These are phyloP conservation scores for Batrachochytrium dendrobatidis DNA, from an alignment of 371 early-diverging fungal species.

Conservation along the genomic window DNA sequence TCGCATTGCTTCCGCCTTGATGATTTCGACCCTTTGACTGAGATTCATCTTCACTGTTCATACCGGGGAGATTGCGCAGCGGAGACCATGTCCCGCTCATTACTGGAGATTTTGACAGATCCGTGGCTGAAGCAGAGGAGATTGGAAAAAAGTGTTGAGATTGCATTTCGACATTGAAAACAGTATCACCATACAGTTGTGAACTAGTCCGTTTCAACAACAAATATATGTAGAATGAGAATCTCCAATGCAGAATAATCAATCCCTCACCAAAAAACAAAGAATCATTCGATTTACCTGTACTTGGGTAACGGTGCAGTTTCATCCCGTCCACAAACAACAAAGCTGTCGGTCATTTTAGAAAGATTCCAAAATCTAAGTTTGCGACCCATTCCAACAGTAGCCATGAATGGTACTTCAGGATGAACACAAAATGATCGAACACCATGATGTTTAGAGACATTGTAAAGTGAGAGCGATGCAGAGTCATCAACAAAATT, in stretches of 20 bases:
- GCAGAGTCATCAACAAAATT: neutral
- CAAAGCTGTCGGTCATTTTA: constrained; percentile 58
- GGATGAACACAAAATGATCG: constrained; percentile 1
- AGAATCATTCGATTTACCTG: constrained; percentile 15
- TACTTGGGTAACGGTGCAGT: constrained; percentile 52
- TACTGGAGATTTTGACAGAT: constrained; percentile 1
- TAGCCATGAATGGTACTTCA: constrained; percentile 54
- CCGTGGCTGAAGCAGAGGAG: neutral
- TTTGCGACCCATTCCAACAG: constrained; percentile 75
- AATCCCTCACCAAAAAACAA: neutral
- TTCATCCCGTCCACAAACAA: constrained; percentile 59
- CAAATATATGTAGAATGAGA: neutral
- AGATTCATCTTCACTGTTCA: no score
- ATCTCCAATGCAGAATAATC: neutral
- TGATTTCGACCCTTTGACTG: neutral
- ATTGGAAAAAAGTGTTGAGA: no score
- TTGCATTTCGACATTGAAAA: constrained; percentile 39
- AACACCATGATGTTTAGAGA: constrained; percentile 1
- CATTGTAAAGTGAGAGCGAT: constrained; percentile 1
- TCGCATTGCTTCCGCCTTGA: neutral
- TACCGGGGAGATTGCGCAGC: constrained; percentile 4
- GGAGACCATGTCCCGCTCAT: constrained; percentile 1
- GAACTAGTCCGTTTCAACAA: constrained; percentile 37
- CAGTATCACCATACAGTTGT: constrained; percentile 34
- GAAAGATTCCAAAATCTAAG: constrained; percentile 73